Base-by-base conservation (phyloP, 805 yeast species). In the Starmerella vitae region DNA sequence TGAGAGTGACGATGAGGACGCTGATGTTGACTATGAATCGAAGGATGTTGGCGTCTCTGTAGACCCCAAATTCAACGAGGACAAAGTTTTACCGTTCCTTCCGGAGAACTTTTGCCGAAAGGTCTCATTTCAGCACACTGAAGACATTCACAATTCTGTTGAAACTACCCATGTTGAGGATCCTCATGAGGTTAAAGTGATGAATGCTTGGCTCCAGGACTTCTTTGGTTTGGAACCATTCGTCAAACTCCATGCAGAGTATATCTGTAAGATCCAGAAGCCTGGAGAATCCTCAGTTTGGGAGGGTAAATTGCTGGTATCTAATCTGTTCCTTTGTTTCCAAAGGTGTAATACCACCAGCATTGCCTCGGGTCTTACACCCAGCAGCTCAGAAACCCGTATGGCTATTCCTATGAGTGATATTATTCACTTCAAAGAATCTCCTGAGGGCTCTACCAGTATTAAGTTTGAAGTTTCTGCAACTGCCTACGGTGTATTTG, bases 401-500 rank as follows among this genome's bases (percentile, higher is more conserved):
- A 82, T 88, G 94, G 72, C 85, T 5, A 58, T 88, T 7, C 97
- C 97, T 0, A 60, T 80, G 29, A 52, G 53, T 4, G 93, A 83
- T 50, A 62, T 88, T 29, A 39, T 28, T 9, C 43, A 46, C 24
- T 5, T 45, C 3, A 15, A 34, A 9, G 37, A 33, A 3, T 19
- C 7, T 12, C 20, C 20, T 8, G 21, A 27, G 2, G 29, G 22
- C 4, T n/a, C 37, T 1, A 19, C 25, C 13, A 12, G 7, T 1
- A 6, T 46, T 2, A 36, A 33, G 14, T 39, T 45, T 20, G 49
- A 46, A 31, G 49, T 46, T 3, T 33, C 44, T 3, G 48, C 46
- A 32, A 30, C 42, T 1, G 44, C 43, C 3, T 46, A 46, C 18
- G 44, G 40, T 5, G 37, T 29, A 7, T 32, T 46, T 24, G 19